phyloP scores from a whole-genome alignment of 208 protist genomes.

The Crithidia sp. region DNA sequence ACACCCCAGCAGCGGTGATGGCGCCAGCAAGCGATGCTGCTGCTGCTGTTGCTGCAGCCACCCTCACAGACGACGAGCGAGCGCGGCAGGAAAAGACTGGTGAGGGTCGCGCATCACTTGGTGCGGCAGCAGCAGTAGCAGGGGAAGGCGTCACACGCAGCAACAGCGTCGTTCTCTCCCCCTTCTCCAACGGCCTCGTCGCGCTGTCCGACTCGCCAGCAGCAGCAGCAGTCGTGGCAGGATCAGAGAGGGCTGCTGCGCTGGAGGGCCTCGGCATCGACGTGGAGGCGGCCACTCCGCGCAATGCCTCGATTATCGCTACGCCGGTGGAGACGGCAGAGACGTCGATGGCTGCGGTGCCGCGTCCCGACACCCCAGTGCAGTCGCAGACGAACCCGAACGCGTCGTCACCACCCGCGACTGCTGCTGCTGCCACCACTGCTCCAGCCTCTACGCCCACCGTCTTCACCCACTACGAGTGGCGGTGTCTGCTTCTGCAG shows the following conservation, averaged over 20 bases:
- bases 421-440: not conserved
- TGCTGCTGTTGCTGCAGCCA: not conserved
- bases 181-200: not conserved
- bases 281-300: constrained; percentile 1
- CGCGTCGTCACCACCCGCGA: no score
- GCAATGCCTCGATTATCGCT: constrained; percentile 10
- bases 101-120: constrained; percentile 7
- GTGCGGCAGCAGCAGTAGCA: no score
- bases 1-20: not conserved
- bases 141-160: constrained; percentile 9
- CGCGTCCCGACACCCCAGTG: not conserved
- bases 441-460: not conserved
- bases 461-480: constrained; percentile 44
- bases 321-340: constrained; percentile 3
- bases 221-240: not conserved
- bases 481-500: constrained; percentile 51
- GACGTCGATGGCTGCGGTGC: constrained; percentile 4
- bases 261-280: constrained; percentile 8
- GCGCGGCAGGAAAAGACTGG: constrained; percentile 4
- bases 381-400: no score
- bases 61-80: constrained; percentile 2
- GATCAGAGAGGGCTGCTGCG: not conserved
- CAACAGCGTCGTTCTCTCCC: constrained; percentile 21
- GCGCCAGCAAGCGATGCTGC: not conserved
- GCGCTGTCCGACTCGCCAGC: not conserved